A percentile compares a stretch with the other conserved stretches of the same genome.
Conservation (phyloP, 805 yeast genomes). For the Priceomyces fermenticarens region DNA sequence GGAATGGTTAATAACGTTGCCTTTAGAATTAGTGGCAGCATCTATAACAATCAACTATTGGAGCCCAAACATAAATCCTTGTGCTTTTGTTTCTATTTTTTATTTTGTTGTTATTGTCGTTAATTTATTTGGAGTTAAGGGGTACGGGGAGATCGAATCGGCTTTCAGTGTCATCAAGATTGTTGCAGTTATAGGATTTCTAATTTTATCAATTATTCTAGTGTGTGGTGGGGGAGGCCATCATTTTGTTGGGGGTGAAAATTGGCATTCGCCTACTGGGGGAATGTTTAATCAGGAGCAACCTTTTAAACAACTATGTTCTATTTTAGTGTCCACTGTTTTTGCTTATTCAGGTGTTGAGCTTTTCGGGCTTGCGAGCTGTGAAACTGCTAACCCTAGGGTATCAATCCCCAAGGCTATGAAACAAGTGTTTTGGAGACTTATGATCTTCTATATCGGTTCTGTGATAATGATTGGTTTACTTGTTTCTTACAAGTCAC, state of each 20-base stretch:
- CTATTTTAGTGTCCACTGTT: slow-evolving; percentile 35
- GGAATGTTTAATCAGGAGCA: slow-evolving; percentile 24
- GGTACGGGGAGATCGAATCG: slow-evolving; percentile 38
- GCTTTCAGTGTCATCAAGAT: slow-evolving; percentile 28
- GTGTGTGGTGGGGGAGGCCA: slow-evolving; percentile 40
- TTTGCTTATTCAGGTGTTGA: slow-evolving; percentile 37
- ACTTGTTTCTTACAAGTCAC: slow-evolving; percentile 50
- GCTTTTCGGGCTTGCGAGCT: slow-evolving; percentile 35
- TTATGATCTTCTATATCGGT: slow-evolving; percentile 36
- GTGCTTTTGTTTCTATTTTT: slow-evolving; percentile 36
- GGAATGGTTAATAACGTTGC: slow-evolving; percentile 36
- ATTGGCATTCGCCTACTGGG: slow-evolving; percentile 27
- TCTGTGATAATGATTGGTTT: slow-evolving; percentile 34
- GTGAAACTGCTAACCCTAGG: slow-evolving; percentile 39
- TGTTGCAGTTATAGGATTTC: slow-evolving; percentile 33
- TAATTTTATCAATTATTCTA: slow-evolving; percentile 32
- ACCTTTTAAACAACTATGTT: slow-evolving; percentile 37
- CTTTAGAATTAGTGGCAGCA: slow-evolving; percentile 38
- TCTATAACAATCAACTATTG: slow-evolving; percentile 35
- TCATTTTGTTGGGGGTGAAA: slow-evolving; percentile 30
- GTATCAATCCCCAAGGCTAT: slow-evolving; percentile 38
- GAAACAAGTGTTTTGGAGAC: slow-evolving; percentile 42
- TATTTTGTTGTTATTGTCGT: slow-evolving; percentile 26
- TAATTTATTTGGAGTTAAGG: slow-evolving; percentile 35
- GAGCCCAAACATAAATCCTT: slow-evolving; percentile 32